Base-by-base conservation (phyloP, 1,139 yeast genomes). In the Pichia sp. region DNA sequence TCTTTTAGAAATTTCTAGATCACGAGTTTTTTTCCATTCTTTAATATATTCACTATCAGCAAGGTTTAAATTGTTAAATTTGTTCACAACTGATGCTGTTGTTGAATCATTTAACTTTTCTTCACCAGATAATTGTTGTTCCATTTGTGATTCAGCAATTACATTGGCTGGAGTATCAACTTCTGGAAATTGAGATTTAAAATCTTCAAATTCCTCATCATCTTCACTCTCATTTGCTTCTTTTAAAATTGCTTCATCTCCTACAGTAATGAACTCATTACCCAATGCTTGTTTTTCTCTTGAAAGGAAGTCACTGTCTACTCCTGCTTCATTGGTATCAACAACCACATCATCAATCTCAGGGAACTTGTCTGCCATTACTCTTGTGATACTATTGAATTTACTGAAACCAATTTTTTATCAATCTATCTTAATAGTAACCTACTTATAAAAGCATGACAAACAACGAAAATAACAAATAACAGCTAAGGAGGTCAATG, bases 281-380 rank as follows among this genome's bases (percentile, higher is more conserved):
- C 97, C 97, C 9, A 89, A 70, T 39, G 85, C 73, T 55, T 87
- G 95, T 66, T 82, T 80, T 68, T 90, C 97, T 62, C 97, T 81
- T 42, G 88, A 74, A 54, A 88, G 72, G 63, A 90, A 86, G 67
- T 89, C 96, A 27, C 56, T 53, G 4, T 63, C 72, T 7, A 53
- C 56, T 8, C 48, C 56, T 45, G 65, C 70, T 45, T 66, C 69
- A 50, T 66, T 18, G 18, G 18, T 72, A 10, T 50, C 49, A 4
- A n/a, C 38, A 11, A 32, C 44, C 50, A 72, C 66, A 45, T 76
- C 75, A 51, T 84, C 90, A 59, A 89, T 75, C 53, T 87, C 87
- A 42, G 96, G 96, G 67, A 84, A 90, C 66, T 86, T 86, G 60
- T 86, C 90, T 58, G 92, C 32, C 43, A 44, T 40, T 44, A 11